These are phyloP conservation scores for Solanum appendiculatum DNA, from an alignment of 257 asterid species.

Conservation along the genomic window DNA sequence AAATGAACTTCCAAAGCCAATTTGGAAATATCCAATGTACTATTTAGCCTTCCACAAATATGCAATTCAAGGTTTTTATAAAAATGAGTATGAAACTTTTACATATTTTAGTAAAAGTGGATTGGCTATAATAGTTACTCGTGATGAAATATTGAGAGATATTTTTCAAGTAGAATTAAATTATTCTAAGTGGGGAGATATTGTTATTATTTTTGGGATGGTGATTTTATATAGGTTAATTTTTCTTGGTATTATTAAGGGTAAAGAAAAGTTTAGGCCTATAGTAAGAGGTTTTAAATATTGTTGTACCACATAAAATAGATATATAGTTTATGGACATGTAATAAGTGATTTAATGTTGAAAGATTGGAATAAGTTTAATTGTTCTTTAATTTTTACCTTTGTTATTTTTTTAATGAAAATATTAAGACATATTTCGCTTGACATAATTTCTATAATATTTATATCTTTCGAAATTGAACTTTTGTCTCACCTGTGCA, in stretches of 20 bases:
- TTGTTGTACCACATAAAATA: not conserved
- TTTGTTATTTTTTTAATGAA: too few species aligned
- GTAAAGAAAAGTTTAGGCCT: constrained; percentile 21
- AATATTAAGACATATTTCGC: not conserved
- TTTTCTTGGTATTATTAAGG: constrained; percentile 26
- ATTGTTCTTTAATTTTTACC: too few species aligned
- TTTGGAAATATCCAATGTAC: constrained; percentile 47
- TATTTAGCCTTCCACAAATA: constrained; percentile 46
- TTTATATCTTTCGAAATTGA: too few species aligned
- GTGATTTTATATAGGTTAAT: constrained; percentile 26
- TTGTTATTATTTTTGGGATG: constrained; percentile 40
- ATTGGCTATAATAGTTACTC: constrained; percentile 11
- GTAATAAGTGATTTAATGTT: not conserved
- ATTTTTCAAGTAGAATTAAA: constrained; percentile 44
- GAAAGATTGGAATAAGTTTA: not conserved
- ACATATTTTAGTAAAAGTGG: constrained; percentile 23
- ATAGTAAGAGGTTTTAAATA: not conserved
- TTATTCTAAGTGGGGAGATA: constrained; percentile 49
- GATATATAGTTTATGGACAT: not conserved
- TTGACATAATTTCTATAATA: not conserved
- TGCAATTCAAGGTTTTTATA: constrained; percentile 46
- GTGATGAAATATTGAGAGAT: constrained; percentile 33
- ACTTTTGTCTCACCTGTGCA: too few species aligned
- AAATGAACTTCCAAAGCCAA: constrained; percentile 37
- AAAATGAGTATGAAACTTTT: constrained; percentile 43